Percentiles rank a stretch among this genome's conserved stretches.
Evolutionary conservation across 2,329 filamentous ascomycete species (phyloP).

Genomic region (Fusarium oxysporum): DNA sequence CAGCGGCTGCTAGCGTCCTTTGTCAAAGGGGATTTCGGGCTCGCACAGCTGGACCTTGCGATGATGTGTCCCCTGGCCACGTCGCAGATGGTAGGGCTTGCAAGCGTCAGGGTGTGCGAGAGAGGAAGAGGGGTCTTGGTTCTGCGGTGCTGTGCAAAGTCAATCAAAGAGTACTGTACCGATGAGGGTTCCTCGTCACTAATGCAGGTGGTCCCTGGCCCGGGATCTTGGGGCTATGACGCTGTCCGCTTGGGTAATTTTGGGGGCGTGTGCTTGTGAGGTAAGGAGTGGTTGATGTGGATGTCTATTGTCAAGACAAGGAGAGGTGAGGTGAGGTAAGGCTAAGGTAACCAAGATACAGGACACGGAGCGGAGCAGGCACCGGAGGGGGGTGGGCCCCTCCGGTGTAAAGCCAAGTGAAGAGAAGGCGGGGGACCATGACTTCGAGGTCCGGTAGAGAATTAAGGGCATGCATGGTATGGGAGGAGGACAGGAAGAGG

Average conservation of each 20-base stretch:
- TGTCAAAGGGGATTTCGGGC: conserved; percentile 65
- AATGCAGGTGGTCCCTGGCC: conserved; percentile 51
- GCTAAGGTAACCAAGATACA: conserved; percentile 26
- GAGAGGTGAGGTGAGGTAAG: conserved; percentile 14
- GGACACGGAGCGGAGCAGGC: conserved; percentile 33
- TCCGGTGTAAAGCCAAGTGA: conserved; percentile 24
- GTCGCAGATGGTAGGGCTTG: conserved; percentile 69
- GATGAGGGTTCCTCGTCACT: conserved; percentile 46
- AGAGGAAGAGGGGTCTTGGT: conserved; percentile 52
- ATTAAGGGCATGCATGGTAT: not conserved
- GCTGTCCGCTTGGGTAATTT: conserved; percentile 42
- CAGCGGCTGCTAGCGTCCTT: conserved; percentile 72
- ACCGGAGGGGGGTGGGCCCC: conserved; percentile 43
- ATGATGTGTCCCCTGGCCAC: conserved; percentile 72
- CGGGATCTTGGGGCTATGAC: conserved; percentile 61
- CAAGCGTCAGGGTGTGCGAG: conserved; percentile 55
- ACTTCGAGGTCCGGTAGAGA: conserved; percentile 25
- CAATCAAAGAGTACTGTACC: conserved; percentile 57
- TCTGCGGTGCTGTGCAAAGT: conserved; percentile 69
- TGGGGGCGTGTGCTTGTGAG: conserved; percentile 42
- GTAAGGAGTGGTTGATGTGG: conserved; percentile 39
- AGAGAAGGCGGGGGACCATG: conserved; percentile 18
- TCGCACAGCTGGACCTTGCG: conserved; percentile 66
- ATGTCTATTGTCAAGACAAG: conserved; percentile 26
- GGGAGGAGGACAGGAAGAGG: not conserved